Percentiles rank a stretch among this genome's conserved stretches.
Conservation (phyloP, 352 stramenopile genomes). For the Thraustochytrium striatum region DNA sequence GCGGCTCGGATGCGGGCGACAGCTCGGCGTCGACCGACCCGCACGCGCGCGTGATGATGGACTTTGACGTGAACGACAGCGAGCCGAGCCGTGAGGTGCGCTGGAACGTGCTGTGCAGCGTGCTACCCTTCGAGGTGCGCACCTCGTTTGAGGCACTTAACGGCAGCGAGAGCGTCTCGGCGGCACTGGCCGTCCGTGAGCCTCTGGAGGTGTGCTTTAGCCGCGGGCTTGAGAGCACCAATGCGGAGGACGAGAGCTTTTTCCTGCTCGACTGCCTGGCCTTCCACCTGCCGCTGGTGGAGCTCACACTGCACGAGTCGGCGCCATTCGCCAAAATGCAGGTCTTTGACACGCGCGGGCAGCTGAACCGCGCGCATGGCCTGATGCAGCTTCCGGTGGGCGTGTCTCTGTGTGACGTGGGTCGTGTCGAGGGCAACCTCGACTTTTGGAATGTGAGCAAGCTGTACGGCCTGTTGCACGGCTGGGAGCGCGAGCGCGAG, state of each 20-base stretch:
- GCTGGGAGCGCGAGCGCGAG: conserved; percentile 19
- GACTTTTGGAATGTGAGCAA: conserved; percentile 42
- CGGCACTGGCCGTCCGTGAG: not conserved
- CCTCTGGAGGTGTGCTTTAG: conserved; percentile 22
- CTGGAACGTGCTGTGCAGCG: conserved; percentile 24
- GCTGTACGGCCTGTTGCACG: conserved; percentile 32
- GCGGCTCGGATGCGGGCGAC: not conserved
- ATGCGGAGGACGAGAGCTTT: conserved; percentile 17
- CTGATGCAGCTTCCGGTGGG: conserved; percentile 30
- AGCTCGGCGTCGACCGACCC: not conserved
- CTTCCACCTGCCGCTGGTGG: conserved; percentile 11
- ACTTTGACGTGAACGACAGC: not conserved
- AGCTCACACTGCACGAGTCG: conserved; percentile 3
- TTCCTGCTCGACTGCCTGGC: conserved; percentile 41
- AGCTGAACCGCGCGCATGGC: conserved; percentile 40
- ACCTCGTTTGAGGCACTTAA: conserved; percentile 29
- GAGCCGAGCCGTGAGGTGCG: not conserved
- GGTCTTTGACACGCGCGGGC: not conserved
- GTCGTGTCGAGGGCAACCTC: not conserved
- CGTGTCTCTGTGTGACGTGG: conserved; percentile 20
- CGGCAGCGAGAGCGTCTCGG: conserved; percentile 21
- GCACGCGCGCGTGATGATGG: not conserved
- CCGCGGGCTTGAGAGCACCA: conserved; percentile 13
- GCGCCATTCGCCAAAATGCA: conserved; percentile 19
- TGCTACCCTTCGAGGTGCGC: not conserved